Evolutionary conservation across 179 eudicot genomes (phyloP), one percentile per base, ranked within the genome.

Genomic region (Corrigiola litoralis): DNA sequence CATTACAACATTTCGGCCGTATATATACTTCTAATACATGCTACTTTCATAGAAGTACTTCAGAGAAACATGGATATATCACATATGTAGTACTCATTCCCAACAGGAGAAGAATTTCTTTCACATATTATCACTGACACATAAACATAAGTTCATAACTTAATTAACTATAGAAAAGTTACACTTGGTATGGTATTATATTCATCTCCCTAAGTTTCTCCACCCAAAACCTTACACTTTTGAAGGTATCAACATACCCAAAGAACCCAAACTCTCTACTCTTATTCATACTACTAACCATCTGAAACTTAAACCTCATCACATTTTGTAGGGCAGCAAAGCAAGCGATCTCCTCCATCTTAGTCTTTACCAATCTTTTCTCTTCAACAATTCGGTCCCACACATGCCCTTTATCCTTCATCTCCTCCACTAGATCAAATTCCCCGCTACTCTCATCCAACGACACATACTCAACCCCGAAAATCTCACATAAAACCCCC

Each of bases 251-350:
- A 21, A n/a, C 78, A 45, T 28, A 72, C 20, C 83, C 75, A 3
- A 53, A 24, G 37, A 79, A 79, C 21, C 80, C 83, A 31, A 65
- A 68, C 7, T 75, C 78, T 38, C 62, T 63, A 54, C 80, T 75
- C 72, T 79, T 79, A 44, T 75, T 79, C 80, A 75, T 79, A 63
- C 80, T 75, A 50, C 67, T 33, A 13, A 79, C 80, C 18, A 41
- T 67, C 42, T 79, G 75, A 60, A 79, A 54, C 12, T 53, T 25
- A 46, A 69, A 69, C 25, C 47, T 47, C 18, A 56, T 5, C 55
- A 72, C 63, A 33, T 13, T 7, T 16, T 72, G 45, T 1, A 61
- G 5, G 2, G 42, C 67, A 12, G 0, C 72, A 50, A 73, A 72
- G 25, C 73, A 66, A 13, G 58, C 49, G 9, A 75, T 64, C 49